These are phyloP conservation scores for Rhizopogon salebrosus DNA, from an alignment of 768 basidiomycete species.

Conservation along the genomic window DNA sequence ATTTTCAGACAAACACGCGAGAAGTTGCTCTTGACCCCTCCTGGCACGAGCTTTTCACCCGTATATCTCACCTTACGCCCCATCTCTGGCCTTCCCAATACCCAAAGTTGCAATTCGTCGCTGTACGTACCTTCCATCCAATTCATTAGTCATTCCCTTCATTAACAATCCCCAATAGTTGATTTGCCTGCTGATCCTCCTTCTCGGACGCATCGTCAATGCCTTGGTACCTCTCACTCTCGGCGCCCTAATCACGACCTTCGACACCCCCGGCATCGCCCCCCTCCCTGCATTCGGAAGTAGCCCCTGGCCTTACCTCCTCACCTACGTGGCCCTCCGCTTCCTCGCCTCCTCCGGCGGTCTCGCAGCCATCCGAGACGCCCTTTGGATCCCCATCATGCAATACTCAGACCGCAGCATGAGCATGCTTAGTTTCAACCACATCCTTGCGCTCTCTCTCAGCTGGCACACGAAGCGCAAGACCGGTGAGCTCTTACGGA, in stretches of 20 bases:
- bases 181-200: slow-evolving; percentile 64
- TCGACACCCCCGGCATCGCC: slow-evolving; percentile 10
- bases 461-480: slow-evolving; percentile 78
- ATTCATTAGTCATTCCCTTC: slow-evolving; percentile 7
- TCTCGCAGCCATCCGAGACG: slow-evolving; percentile 60
- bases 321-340: slow-evolving; percentile 62
- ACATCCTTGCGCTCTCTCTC: slow-evolving; percentile 81
- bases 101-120: slow-evolving; percentile 61
- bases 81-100: slow-evolving; percentile 82
- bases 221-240: slow-evolving; percentile 65
- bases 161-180: slow-evolving; percentile 30
- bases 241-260: slow-evolving; percentile 34
- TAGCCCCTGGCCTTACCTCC: slow-evolving; percentile 66
- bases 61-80: slow-evolving; percentile 64
- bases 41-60: slow-evolving; percentile 63
- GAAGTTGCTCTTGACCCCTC: slow-evolving; percentile 59
- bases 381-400: slow-evolving; percentile 84
- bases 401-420: slow-evolving; percentile 76
- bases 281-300: slow-evolving; percentile 18
- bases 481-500: slow-evolving; percentile 57
- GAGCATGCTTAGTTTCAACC: slow-evolving; percentile 66
- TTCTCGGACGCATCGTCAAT: slow-evolving; percentile 75
- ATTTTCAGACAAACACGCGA: slow-evolving; percentile 29
- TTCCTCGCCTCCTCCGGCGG: slow-evolving; percentile 78
- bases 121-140: slow-evolving; percentile 33